Conservation (phyloP, 1,284 basidiomycete species). For the Cryptococcus hybrid region DNA sequence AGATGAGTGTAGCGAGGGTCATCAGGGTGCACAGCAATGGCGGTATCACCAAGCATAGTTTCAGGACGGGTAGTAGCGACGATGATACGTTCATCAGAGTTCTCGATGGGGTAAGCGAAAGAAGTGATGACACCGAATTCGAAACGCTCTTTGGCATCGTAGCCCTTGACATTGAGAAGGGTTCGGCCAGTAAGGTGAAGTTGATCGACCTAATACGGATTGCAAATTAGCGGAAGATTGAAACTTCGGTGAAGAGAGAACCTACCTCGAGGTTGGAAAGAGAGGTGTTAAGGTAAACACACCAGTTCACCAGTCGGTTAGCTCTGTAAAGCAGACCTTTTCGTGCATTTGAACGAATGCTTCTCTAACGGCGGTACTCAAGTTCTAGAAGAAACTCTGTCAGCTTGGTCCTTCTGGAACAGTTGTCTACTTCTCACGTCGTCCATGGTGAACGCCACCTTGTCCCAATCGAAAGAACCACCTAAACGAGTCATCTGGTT, state of each 20-base stretch:
- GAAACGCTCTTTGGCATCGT: conserved; percentile 89
- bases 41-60: conserved; percentile 98
- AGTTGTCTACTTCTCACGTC: conserved; percentile 57
- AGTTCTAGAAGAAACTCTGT: conserved; percentile 53
- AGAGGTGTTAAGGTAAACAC: conserved; percentile 92
- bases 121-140: conserved; percentile 97
- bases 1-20: conserved; percentile 94
- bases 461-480: conserved; percentile 91
- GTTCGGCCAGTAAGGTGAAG: conserved; percentile 88
- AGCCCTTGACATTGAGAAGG: conserved; percentile 87
- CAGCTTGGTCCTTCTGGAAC: background rate
- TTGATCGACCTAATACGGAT: conserved; percentile 72
- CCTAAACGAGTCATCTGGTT: conserved; percentile 87
- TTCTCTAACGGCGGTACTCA: conserved; percentile 86
- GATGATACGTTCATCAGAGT: conserved; percentile 84
- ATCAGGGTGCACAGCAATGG: conserved; percentile 93
- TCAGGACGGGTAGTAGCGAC: conserved; percentile 98
- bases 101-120: conserved; percentile 90
- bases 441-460: conserved; percentile 95
- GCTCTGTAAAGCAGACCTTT: conserved; percentile 92
- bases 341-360: conserved; percentile 90
- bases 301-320: conserved; percentile 98
- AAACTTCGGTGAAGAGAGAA: background rate
- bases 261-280: conserved; percentile 89
- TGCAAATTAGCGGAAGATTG: background rate